phyloP scores from a whole-genome alignment of 768 basidiomycete genomes.

The Dentipellis fragilis region DNA sequence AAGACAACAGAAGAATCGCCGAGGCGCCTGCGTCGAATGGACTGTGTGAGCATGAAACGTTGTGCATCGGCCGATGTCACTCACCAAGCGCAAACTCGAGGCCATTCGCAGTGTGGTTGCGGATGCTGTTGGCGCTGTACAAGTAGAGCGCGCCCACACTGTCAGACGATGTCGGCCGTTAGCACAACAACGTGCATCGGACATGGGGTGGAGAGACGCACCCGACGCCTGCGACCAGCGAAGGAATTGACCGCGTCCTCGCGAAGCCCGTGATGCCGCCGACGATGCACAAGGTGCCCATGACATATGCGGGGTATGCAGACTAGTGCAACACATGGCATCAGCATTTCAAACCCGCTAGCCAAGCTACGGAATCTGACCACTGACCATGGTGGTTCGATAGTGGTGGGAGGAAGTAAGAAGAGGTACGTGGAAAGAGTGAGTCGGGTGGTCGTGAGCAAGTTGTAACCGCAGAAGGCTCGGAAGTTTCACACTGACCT shows the following conservation, averaged over 20 bases:
- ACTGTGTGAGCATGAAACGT: neutral
- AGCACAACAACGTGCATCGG: neutral
- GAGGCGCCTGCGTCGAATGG: constrained; percentile 46
- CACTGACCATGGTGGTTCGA: neutral
- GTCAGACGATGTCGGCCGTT: neutral
- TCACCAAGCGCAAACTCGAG: constrained; percentile 67
- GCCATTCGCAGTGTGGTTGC: constrained; percentile 64
- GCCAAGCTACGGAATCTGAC: constrained; percentile 1
- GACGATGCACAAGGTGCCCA: constrained; percentile 67
- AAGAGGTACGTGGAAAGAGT: no score
- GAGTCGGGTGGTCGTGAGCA: neutral
- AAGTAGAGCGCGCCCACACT: constrained; percentile 75
- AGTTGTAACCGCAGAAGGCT: neutral
- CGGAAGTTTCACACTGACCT: neutral
- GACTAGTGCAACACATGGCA: constrained; percentile 35
- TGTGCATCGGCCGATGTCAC: constrained; percentile 3
- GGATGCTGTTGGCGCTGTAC: constrained; percentile 69
- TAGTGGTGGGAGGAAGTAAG: neutral
- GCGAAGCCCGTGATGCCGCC: constrained; percentile 70
- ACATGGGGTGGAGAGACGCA: constrained; percentile 22
- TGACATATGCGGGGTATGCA: constrained; percentile 70
- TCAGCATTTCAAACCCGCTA: neutral
- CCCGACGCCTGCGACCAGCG: constrained; percentile 75
- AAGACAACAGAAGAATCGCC: constrained; percentile 59
- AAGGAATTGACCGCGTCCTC: constrained; percentile 69